Evolutionary conservation across 2,329 filamentous ascomycete genomes (phyloP).

Genomic region (Aplosporella prunicola): DNA sequence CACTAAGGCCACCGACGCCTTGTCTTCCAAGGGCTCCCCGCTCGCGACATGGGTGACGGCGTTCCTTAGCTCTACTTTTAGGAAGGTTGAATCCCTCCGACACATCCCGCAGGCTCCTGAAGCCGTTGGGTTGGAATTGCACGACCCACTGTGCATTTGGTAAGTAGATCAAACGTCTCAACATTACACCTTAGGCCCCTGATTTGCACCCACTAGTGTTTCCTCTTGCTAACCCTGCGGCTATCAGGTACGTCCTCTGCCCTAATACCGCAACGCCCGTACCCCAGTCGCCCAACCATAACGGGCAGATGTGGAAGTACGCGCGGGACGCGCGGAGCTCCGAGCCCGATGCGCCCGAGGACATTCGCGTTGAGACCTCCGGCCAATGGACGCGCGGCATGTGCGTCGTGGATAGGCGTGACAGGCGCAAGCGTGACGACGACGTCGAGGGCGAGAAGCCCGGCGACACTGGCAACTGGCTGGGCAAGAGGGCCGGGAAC

Average conservation of each 20-base stretch:
- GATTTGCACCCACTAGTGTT: too few relatives aligned
- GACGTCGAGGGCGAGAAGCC: conserved; percentile 39
- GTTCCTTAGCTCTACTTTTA: conserved; percentile 38
- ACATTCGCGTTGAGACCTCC: conserved; percentile 78
- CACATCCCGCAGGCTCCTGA: conserved; percentile 24
- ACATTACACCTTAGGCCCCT: background rate
- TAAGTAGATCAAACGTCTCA: conserved; percentile 20
- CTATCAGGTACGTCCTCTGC: background rate
- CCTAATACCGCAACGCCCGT: background rate
- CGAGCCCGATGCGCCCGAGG: conserved; percentile 45
- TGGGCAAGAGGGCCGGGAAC: conserved; percentile 66
- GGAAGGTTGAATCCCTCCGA: conserved; percentile 33
- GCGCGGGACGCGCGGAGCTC: background rate
- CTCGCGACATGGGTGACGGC: conserved; percentile 37
- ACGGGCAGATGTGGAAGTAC: background rate
- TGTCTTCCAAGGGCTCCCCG: conserved; percentile 25
- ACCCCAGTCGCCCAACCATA: background rate
- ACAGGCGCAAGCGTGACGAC: conserved; percentile 41
- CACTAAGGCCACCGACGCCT: conserved; percentile 20
- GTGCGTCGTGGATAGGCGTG: conserved; percentile 72
- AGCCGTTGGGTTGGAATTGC: conserved; percentile 33
- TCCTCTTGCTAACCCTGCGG: conserved; percentile 15
- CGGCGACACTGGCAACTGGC: conserved; percentile 68
- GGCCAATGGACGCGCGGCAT: conserved; percentile 95
- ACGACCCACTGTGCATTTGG: conserved; percentile 37